phyloP scores from a whole-genome alignment of 805 yeast species.

The Hanseniaspora guilliermondii region DNA sequence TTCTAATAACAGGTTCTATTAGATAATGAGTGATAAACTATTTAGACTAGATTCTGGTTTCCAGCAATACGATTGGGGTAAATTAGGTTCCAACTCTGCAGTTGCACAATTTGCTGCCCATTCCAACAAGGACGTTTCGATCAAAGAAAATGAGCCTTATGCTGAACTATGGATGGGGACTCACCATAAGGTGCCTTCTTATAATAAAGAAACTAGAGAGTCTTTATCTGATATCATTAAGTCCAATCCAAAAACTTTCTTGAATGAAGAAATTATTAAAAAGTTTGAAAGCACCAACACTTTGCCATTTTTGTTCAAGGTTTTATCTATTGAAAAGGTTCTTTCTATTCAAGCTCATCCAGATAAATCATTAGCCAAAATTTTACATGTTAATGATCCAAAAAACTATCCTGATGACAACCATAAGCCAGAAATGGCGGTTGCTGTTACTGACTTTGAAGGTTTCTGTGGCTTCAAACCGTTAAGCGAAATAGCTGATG shows the following conservation, averaged over 20 bases:
- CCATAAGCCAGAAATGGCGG: slow-evolving; percentile 99
- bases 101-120: slow-evolving; percentile 78
- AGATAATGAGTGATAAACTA: slow-evolving; percentile 25
- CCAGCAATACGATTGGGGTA: slow-evolving; percentile 83
- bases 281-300: slow-evolving; percentile 61
- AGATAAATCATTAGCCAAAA: slow-evolving; percentile 69
- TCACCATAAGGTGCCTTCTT: slow-evolving; percentile 82
- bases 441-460: slow-evolving; percentile 90
- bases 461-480: slow-evolving; percentile 98
- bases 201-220: slow-evolving; percentile 40
- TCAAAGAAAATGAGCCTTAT: slow-evolving; percentile 72
- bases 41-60: slow-evolving; percentile 37
- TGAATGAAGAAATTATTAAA: slow-evolving; percentile 46
- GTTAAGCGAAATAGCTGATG: slow-evolving; percentile 55
- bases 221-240: slow-evolving; percentile 56
- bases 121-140: slow-evolving; percentile 47
- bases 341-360: slow-evolving; percentile 97
- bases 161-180: slow-evolving; percentile 99
- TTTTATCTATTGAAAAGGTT: slow-evolving; percentile 82
- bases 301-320: slow-evolving; percentile 88
- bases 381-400: slow-evolving; percentile 72
- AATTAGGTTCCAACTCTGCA: slow-evolving; percentile 68
- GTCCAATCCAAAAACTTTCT: slow-evolving; percentile 42
- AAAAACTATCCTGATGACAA: slow-evolving; percentile 93
- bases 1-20: too few relatives aligned